Base-by-base conservation (phyloP, 805 yeast species). In the Cyberlindnera nakhonratchasimensis region DNA sequence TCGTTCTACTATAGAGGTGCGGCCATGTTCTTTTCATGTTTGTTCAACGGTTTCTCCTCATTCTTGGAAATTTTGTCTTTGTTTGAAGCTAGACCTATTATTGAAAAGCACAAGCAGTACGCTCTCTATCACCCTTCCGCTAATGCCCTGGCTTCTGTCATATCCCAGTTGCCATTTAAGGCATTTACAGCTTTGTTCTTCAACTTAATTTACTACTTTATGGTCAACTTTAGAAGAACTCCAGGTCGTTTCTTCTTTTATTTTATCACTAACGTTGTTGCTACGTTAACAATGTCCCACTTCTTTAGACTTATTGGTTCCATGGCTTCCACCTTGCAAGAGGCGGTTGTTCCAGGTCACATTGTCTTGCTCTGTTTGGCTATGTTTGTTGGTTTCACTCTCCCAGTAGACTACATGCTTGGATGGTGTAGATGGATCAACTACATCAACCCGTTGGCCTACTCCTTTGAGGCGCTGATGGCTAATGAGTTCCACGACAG, bases 341-440 rank as follows among this genome's bases (percentile, higher is more conserved):
- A 72, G 51, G 78, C 84, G 9, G 72, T 79, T 76, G 75, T 79
- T 5, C 82, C 82, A 3, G 75, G 82, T 3, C 66, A 80, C 13
- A 47, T 77, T 21, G 45, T 79, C 41, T 59, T 79, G 44, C 61
- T 74, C 31, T 72, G 72, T 6, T 53, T 79, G 54, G 60, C 73
- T 16, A 66, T 75, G 55, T 79, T 69, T 54, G 70, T 78, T 7
- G 84, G 84, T 29, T 79, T 79, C 63, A 77, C 72, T 18, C 64
- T 79, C 45, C 85, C 84, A 22, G 70, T 73, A 25, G 70, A 72
- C 6, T 58, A 69, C 37, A 77, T 79, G 77, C 67, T 70, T 48
- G 79, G 82, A 11, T 80, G 85, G 85, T 73, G 79, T 26, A 67
- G 79, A 50, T 80, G 84, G 85, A 76, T 80, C 47, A 74, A 75